These are phyloP conservation scores for Irpex rosettiformis DNA, from an alignment of 1,284 basidiomycete genomes.

Conservation along the genomic window DNA sequence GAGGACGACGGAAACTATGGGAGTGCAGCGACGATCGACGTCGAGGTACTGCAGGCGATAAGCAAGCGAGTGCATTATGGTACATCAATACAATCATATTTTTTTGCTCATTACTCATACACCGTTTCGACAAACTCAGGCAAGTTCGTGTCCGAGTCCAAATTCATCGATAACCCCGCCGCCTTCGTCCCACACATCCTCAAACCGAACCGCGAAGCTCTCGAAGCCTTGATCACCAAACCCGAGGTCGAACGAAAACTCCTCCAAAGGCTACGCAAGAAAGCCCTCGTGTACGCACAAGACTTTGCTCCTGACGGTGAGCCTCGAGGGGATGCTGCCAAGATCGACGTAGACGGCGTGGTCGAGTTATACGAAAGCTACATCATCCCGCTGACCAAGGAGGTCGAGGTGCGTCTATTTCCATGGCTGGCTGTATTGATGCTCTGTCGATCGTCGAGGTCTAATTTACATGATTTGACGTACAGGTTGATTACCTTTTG, in stretches of 20 bases:
- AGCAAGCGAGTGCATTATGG: slow-evolving; percentile 97
- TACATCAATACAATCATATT: slow-evolving; percentile 33
- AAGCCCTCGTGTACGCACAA: slow-evolving; percentile 90
- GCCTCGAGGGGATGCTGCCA: slow-evolving; percentile 39
- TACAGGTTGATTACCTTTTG: slow-evolving; percentile 88
- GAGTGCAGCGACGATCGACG: slow-evolving; percentile 89
- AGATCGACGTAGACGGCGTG: slow-evolving; percentile 93
- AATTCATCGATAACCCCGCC: slow-evolving; percentile 83
- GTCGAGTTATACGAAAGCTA: slow-evolving; percentile 91
- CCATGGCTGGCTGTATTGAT: too few relatives aligned
- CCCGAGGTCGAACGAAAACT: slow-evolving; percentile 91
- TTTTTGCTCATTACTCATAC: neutral
- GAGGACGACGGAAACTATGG: slow-evolving; percentile 98
- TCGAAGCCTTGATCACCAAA: slow-evolving; percentile 91
- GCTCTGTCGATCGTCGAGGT: too few relatives aligned
- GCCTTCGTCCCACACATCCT: slow-evolving; percentile 92
- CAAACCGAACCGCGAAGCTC: slow-evolving; percentile 67
- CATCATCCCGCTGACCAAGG: slow-evolving; percentile 97
- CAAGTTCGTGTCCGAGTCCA: slow-evolving; percentile 98
- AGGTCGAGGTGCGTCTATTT: slow-evolving; percentile 89
- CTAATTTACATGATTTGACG: neutral
- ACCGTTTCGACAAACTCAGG: slow-evolving; percentile 48
- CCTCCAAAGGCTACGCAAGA: slow-evolving; percentile 85
- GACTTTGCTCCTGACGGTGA: slow-evolving; percentile 80
- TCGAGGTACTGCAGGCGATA: slow-evolving; percentile 92